Base-by-base conservation (phyloP, 805 yeast genomes). In the Jamesozyma lodderae region DNA sequence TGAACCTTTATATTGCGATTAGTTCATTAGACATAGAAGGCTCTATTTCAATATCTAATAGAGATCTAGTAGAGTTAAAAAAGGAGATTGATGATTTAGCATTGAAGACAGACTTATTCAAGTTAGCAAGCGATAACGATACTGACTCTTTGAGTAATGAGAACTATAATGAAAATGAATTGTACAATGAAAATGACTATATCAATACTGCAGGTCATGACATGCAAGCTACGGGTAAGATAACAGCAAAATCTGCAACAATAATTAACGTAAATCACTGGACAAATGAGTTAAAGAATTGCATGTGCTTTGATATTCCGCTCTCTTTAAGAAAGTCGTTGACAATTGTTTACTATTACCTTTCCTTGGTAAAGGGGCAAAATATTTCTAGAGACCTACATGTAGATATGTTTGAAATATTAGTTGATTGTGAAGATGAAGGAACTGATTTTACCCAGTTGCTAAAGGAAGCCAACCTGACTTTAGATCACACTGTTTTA, bases 201-300 rank as follows among this genome's bases (percentile, higher is more conserved):
- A 38, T 44, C 11, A 37, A 32, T 16, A 6, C 34, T 11, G 34
- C 17, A 18, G 59, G 64, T 5, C 46, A 67, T 32, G 61, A 67
- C 33, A 44, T 51, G 31, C 48, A 45, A 36, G 55, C 62, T 16
- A 79, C 79, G 33, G 78, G 80, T 42, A 78, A 77, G 46, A 69
- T 76, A 8, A 69, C 79, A 1, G 75, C 81, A 2, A 69, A 72
- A 46, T 75, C 85, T 1, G 81, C 92, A 0, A 75, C 92, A 0
- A 79, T 84, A 6, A 77, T 82, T 6, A 72, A 79, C 32, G 80
- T 86, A 6, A 71, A 79, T 37, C 83, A 81, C 41, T 88, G 96
- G 95, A 81, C 96, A 0, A 78, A 81, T 38, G 96, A 87, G 56
- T 68, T 90, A 44, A 72, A 75, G 36, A 79, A 81, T 29, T 81